phyloP scores from a whole-genome alignment of 805 yeast species.

The Saccharomyces kudriavzevii region DNA sequence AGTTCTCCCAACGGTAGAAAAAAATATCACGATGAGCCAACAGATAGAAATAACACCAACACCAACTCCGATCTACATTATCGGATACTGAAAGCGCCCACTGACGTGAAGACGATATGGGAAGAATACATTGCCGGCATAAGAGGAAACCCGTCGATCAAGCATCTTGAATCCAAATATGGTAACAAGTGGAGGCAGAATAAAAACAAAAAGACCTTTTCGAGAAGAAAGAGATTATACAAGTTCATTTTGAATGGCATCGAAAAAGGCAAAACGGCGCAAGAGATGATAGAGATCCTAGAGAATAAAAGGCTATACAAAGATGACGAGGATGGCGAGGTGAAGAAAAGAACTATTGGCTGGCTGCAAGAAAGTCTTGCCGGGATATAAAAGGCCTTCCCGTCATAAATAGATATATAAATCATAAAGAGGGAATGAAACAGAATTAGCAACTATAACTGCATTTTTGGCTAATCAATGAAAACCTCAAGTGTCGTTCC shows the following conservation, averaged over 20 bases:
- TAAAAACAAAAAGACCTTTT: constrained; percentile 30
- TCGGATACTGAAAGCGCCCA: constrained; percentile 29
- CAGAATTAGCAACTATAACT: background rate
- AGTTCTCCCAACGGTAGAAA: background rate
- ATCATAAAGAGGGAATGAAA: background rate
- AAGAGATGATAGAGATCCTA: constrained; percentile 26
- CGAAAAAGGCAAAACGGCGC: constrained; percentile 28
- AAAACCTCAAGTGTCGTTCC: background rate
- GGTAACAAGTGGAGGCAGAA: constrained; percentile 37
- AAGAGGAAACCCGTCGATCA: constrained; percentile 35
- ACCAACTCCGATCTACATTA: constrained; percentile 7
- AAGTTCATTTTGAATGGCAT: constrained; percentile 30
- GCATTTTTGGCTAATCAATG: background rate
- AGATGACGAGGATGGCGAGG: constrained; percentile 29
- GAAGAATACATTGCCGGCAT: constrained; percentile 36
- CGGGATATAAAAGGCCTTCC: constrained; percentile 18
- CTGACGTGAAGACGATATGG: constrained; percentile 31
- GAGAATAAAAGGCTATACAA: constrained; percentile 27
- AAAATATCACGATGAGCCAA: background rate
- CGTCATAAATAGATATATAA: background rate
- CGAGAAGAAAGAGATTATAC: constrained; percentile 31
- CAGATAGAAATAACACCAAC: background rate
- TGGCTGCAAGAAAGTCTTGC: constrained; percentile 32
- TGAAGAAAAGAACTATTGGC: constrained; percentile 30
- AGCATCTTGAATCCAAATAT: constrained; percentile 33